These are phyloP conservation scores for Pseudogymnoascus sp. DNA, from an alignment of 2,329 filamentous ascomycete species.

Conservation along the genomic window DNA sequence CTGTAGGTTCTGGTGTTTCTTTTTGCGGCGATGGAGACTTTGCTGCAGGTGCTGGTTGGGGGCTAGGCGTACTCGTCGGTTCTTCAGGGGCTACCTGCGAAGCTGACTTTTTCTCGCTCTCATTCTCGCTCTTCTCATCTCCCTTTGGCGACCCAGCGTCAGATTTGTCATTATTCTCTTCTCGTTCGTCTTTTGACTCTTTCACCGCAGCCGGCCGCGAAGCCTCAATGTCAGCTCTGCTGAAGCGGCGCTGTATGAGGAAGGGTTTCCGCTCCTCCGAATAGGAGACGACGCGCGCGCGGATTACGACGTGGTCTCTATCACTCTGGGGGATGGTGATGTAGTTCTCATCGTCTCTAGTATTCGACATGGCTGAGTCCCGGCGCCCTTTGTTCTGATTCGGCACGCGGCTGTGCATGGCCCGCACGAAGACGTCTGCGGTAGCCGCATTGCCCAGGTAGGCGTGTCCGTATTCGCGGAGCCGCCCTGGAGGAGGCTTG, in stretches of 20 bases:
- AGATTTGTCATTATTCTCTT: neutral
- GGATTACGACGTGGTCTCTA: conserved; percentile 29
- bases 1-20: neutral
- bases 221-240: conserved; percentile 33
- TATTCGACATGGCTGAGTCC: neutral
- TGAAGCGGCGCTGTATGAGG: conserved; percentile 41
- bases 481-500: conserved; percentile 26
- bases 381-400: conserved; percentile 13
- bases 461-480: conserved; percentile 35
- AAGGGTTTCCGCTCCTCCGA: conserved; percentile 36
- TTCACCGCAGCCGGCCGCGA: neutral
- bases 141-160: neutral
- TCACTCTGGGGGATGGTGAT: neutral
- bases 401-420: conserved; percentile 33
- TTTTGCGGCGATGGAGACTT: neutral
- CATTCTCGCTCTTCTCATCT: neutral
- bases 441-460: conserved; percentile 35
- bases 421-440: conserved; percentile 39
- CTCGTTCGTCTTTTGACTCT: neutral
- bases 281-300: conserved; percentile 37
- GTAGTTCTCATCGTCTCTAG: neutral
- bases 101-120: neutral
- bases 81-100: conserved; percentile 5
- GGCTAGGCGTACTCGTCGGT: conserved; percentile 4
- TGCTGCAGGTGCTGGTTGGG: neutral